phyloP scores from a whole-genome alignment of 2,329 filamentous ascomycete genomes.

The Lomentospora prolificans region DNA sequence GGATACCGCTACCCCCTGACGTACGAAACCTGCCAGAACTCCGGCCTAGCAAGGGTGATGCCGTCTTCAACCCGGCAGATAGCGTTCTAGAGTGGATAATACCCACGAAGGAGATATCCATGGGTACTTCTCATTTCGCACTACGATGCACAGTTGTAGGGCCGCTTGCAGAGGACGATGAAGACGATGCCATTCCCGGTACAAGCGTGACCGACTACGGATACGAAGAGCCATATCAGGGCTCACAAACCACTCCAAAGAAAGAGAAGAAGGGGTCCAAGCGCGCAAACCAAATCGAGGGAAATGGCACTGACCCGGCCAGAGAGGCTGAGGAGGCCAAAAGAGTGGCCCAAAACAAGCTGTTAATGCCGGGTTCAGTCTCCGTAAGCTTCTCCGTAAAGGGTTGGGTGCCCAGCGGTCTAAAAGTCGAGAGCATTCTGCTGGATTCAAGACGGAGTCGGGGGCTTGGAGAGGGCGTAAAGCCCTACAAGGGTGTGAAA shows the following conservation, averaged over 20 bases:
- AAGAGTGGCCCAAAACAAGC: conserved; percentile 58
- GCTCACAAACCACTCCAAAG: conserved; percentile 13
- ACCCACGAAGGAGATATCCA: conserved; percentile 62
- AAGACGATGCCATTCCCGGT: conserved; percentile 37
- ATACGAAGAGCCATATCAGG: conserved; percentile 49
- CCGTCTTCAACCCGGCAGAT: conserved; percentile 66
- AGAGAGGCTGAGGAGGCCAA: conserved; percentile 37
- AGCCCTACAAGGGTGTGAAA: conserved; percentile 97
- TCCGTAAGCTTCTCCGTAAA: conserved; percentile 63
- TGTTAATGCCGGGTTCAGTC: conserved; percentile 71
- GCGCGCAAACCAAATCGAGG: conserved; percentile 18
- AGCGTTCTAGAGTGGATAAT: conserved; percentile 74
- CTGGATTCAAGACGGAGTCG: conserved; percentile 70
- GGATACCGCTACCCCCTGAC: conserved; percentile 65
- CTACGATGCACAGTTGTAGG: conserved; percentile 76
- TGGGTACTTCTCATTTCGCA: conserved; percentile 57
- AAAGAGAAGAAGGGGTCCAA: conserved; percentile 12
- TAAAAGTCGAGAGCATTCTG: conserved; percentile 58
- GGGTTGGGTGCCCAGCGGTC: conserved; percentile 58
- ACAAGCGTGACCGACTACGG: conserved; percentile 42
- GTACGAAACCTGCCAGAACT: conserved; percentile 81
- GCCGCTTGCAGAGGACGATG: conserved; percentile 35
- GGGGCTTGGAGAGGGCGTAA: conserved; percentile 77
- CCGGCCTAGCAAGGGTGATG: conserved; percentile 71
- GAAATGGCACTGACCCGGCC: conserved; percentile 12